Base-by-base conservation (phyloP, 2,329 filamentous ascomycete species). In the Lasiodiplodia sp. region DNA sequence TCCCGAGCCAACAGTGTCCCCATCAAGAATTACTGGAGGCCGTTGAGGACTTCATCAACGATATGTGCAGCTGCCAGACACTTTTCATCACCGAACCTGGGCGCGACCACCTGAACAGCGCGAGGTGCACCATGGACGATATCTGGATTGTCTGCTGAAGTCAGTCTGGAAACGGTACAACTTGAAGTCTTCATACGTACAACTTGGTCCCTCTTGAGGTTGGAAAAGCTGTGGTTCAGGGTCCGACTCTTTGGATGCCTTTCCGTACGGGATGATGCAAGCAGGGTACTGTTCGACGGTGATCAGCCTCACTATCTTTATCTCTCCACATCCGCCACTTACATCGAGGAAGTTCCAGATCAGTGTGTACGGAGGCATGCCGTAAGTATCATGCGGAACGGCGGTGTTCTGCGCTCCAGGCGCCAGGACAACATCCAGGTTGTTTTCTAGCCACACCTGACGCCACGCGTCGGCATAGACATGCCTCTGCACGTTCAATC, bases 321-420 rank as follows among this genome's bases (percentile, higher is more conserved):
- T 34, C 31, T 34, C 31, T 34, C 8, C 31, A 6, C 1, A 34
- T 34, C 16, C 12, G 37, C 8, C 11, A 34, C 66, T 44, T 62
- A 60, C 66, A 14, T 88, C 84, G 3, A 88, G 71, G 5, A 87
- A 31, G 69, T 88, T 89, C 75, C 81, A 81, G 25, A 87, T 69
- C 18, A 82, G 72, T 0, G 86, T 87, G 66, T 85, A 86, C 0
- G 80, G 75, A 1, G 82, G 78, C 0, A 79, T 28, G 0, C 83
- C 81, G 34, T 60, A 67, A 4, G 44, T 58, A 56, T 68, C 67
- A 37, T 68, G 67, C 21, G 77, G 78, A 0, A 85, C 82, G 0
- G 87, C 86, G 0, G 85, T 87, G n/a, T 77, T 82, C 71, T 85
- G 83, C 5, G 85, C 82, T 1, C 81, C 80, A 3, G 84, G 82